Conservation (phyloP, 1,284 basidiomycete species). For the Cryptococcus jaspeensis region DNA sequence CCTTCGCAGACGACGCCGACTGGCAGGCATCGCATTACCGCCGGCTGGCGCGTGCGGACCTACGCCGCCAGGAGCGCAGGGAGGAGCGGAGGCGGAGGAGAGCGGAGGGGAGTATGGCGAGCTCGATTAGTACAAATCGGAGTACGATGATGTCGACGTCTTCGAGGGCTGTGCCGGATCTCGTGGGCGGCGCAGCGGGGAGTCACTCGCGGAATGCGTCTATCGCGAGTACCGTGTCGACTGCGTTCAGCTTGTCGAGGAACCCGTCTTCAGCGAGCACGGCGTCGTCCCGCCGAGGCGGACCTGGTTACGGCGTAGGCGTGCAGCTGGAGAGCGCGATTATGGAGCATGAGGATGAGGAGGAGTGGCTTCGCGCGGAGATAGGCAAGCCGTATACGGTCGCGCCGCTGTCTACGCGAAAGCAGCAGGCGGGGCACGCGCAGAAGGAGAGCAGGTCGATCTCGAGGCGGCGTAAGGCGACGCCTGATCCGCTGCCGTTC, state of each 20-base stretch:
- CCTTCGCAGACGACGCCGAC: slow-evolving; percentile 19
- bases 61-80: slow-evolving; percentile 35
- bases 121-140: slow-evolving; percentile 21
- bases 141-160: slow-evolving; percentile 27
- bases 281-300: slow-evolving; percentile 27
- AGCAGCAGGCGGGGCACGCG: slow-evolving; percentile 6
- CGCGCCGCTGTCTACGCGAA: slow-evolving; percentile 8
- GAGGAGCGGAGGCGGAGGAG: slow-evolving; percentile 38
- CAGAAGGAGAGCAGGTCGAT: slow-evolving; percentile 9
- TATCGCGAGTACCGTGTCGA: slow-evolving; percentile 31
- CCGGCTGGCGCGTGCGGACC: slow-evolving; percentile 41
- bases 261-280: slow-evolving; percentile 34
- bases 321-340: slow-evolving; percentile 38
- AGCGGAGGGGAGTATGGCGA: slow-evolving; percentile 29
- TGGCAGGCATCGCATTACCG: slow-evolving; percentile 47
- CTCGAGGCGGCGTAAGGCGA: slow-evolving; percentile 4
- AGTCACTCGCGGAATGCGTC: slow-evolving; percentile 39
- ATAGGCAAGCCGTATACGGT: slow-evolving; percentile 8
- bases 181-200: slow-evolving; percentile 27
- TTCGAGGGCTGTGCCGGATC: slow-evolving; percentile 38
- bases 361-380: slow-evolving; percentile 30
- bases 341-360: slow-evolving; percentile 44
- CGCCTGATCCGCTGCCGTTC: slow-evolving; percentile 24
- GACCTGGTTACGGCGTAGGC: slow-evolving; percentile 24
- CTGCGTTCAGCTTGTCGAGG: slow-evolving; percentile 30